Evolutionary conservation across 2,329 filamentous ascomycete species (phyloP).

Genomic region (Diaporthe longicolla): DNA sequence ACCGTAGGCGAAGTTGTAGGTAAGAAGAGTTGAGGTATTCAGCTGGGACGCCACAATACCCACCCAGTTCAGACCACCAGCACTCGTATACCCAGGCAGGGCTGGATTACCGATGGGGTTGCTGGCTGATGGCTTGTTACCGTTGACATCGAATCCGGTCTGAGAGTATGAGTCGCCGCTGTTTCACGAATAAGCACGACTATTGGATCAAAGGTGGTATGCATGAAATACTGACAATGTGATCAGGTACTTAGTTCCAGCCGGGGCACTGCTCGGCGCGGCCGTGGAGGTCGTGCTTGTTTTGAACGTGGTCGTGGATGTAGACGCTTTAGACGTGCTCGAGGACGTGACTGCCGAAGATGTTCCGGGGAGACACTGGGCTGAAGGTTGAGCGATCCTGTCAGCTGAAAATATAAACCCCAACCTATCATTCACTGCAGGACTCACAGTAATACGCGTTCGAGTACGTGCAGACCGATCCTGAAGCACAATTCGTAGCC

Average conservation of each 20-base stretch:
- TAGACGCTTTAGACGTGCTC: slow-evolving; percentile 8
- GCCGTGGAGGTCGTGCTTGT: slow-evolving; percentile 18
- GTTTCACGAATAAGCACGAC: neutral
- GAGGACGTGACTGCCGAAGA: slow-evolving; percentile 5
- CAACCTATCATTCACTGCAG: rapidly evolving
- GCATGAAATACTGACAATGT: slow-evolving; percentile 53
- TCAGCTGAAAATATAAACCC: neutral
- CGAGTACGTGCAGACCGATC: slow-evolving; percentile 32
- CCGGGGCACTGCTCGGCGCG: slow-evolving; percentile 5
- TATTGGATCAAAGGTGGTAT: neutral
- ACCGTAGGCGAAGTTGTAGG: slow-evolving; percentile 66
- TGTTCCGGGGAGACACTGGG: slow-evolving; percentile 36
- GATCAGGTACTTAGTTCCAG: slow-evolving; percentile 54
- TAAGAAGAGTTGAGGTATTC: slow-evolving; percentile 58
- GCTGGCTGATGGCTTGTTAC: slow-evolving; percentile 62
- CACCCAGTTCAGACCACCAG: slow-evolving; percentile 64
- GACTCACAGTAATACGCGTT: slow-evolving; percentile 40
- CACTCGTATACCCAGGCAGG: slow-evolving; percentile 63
- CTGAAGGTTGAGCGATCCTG: neutral
- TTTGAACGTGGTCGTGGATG: neutral
- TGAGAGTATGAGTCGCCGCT: slow-evolving; percentile 73
- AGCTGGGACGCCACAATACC: slow-evolving; percentile 59
- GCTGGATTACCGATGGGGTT: slow-evolving; percentile 74
- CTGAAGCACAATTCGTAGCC: slow-evolving; percentile 33
- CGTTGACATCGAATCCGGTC: slow-evolving; percentile 67